phyloP scores from a whole-genome alignment of 2,329 filamentous ascomycete genomes.

The Calonectria ilicicola region DNA sequence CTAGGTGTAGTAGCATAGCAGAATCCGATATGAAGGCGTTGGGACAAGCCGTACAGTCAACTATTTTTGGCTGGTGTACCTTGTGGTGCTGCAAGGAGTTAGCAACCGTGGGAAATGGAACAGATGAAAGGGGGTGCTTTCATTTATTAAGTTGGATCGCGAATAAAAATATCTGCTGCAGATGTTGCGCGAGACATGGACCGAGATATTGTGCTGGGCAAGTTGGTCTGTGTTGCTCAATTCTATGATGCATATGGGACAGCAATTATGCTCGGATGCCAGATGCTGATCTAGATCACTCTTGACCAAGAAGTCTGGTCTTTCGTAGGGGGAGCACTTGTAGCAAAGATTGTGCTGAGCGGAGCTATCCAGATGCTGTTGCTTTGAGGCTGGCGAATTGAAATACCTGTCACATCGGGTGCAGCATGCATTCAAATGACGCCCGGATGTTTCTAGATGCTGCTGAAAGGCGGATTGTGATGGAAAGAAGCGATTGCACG shows the following conservation, averaged over 20 bases:
- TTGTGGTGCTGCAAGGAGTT: neutral
- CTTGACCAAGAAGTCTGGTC: neutral
- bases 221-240: neutral
- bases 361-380: neutral
- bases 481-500: neutral
- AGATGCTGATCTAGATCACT: neutral
- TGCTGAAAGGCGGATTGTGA: neutral
- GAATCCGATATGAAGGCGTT: neutral
- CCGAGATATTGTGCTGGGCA: neutral
- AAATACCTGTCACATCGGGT: neutral
- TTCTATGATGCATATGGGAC: neutral
- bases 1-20: constrained; percentile 29
- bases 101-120: neutral
- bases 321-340: neutral
- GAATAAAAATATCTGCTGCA: neutral
- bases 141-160: neutral
- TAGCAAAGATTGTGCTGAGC: neutral
- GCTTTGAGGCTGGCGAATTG: neutral
- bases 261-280: neutral
- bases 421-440: neutral
- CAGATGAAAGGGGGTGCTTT: neutral
- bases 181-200: neutral
- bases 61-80: neutral
- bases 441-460: neutral
- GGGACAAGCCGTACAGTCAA: neutral